phyloP scores from a whole-genome alignment of 176 grass and related monocot genomes.

The Cocos nucifera region DNA sequence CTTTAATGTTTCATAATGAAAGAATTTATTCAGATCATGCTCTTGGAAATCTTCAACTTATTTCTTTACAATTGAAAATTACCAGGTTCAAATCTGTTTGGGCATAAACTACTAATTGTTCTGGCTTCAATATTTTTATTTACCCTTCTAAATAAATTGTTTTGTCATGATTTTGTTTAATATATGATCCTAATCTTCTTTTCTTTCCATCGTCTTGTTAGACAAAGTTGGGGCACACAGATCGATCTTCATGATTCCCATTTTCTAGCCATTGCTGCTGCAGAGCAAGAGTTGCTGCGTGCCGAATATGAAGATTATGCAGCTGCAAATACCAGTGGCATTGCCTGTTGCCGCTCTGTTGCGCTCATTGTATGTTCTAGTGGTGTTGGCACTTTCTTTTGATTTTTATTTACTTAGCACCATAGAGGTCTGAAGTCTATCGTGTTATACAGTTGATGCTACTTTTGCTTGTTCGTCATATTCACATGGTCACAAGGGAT shows the following conservation, averaged over 20 bases:
- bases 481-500: conserved; percentile 13
- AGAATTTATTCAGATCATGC: no score
- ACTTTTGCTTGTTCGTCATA: conserved; percentile 10
- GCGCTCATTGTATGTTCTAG: conserved; percentile 8
- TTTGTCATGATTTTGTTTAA: neutral
- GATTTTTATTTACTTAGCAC: neutral
- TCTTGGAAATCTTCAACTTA: no score
- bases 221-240: conserved; percentile 17
- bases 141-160: no score
- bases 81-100: no score
- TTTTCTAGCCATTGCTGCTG: conserved; percentile 15
- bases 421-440: neutral
- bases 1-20: no score
- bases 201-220: neutral
- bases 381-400: neutral
- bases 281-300: conserved; percentile 10
- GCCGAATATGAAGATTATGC: conserved; percentile 19
- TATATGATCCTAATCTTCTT: neutral
- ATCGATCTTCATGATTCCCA: conserved; percentile 14
- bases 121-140: no score
- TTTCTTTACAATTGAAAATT: no score
- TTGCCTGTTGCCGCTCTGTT: conserved; percentile 11
- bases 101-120: no score
- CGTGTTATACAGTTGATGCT: conserved; percentile 10
- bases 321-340: conserved; percentile 4